Base-by-base conservation (phyloP, 2,329 filamentous ascomycete species). In the Hypoxylon sp. region DNA sequence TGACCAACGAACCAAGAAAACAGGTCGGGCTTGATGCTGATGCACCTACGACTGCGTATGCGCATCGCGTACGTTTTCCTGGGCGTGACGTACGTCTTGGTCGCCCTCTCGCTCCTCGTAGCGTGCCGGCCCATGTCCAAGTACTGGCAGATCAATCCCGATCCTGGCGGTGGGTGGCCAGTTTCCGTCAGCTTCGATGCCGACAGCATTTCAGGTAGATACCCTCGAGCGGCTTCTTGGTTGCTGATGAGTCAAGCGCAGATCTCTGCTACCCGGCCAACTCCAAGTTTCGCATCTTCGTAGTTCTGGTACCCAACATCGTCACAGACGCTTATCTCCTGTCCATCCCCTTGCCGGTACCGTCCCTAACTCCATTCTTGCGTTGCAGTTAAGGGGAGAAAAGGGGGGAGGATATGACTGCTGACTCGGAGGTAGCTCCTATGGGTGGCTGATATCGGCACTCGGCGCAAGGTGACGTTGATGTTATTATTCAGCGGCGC, bases 121-220 rank as follows among this genome's bases (percentile, higher is more conserved):
- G 75, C 74, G 1, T 81, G 79, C 58, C 59, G 62, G 38, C 79
- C 80, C 0, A 74, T 81, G 40, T 63, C 72, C 17, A 75, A 76
- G 43, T 80, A 81, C 55, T 83, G 80, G 79, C 80, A 83, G 67
- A 80, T 75, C 31, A 67, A 73, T 57, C 80, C 78, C 3, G 64
- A 78, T 15, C 79, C 79, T 5, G 78, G 78, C 9, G 76, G 76
- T 79, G 53, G 60, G 76, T 73, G 18, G 40, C 37, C n/a, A n/a
- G n/a, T n/a, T n/a, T n/a, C n/a, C n/a, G n/a, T n/a, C n/a, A n/a
- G n/a, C n/a, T n/a, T n/a, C n/a, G n/a, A n/a, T n/a, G n/a, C n/a
- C n/a, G n/a, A n/a, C n/a, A n/a, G n/a, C n/a, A n/a, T n/a, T n/a
- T n/a, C n/a, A n/a, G n/a, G n/a, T n/a, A n/a, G n/a, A n/a, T n/a